A percentile compares a stretch with the other conserved stretches of the same genome.
These are phyloP conservation scores for Fusarium nodosum DNA, from an alignment of 2,329 filamentous ascomycete species.

Conservation along the genomic window DNA sequence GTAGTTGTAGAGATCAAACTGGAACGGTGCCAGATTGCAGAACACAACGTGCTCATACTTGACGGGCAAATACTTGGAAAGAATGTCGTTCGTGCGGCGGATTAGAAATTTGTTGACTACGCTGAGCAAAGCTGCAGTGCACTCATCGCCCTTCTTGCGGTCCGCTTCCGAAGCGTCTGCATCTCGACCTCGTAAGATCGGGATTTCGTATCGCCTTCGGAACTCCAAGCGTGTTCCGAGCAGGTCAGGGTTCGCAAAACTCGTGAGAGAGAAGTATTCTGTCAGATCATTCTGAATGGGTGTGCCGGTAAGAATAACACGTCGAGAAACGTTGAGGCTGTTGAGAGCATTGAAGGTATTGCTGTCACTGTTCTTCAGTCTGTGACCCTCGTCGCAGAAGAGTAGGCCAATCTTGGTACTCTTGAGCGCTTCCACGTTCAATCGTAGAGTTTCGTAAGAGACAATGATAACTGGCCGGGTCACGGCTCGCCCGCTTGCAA, in stretches of 20 bases:
- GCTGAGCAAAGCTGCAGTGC: conserved; percentile 81
- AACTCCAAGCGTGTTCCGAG: conserved; percentile 92
- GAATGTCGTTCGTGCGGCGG: conserved; percentile 94
- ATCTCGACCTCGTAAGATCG: conserved; percentile 91
- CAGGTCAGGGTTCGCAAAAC: conserved; percentile 94
- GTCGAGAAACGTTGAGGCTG: conserved; percentile 86
- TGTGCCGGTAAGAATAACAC: conserved; percentile 95
- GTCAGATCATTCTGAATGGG: conserved; percentile 99
- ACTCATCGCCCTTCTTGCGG: conserved; percentile 84
- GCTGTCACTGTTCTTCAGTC: conserved; percentile 95
- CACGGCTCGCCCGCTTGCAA: conserved; percentile 88
- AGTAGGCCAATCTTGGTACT: conserved; percentile 92
- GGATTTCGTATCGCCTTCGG: conserved; percentile 92
- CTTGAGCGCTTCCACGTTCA: conserved; percentile 91
- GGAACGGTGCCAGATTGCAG: conserved; percentile 93
- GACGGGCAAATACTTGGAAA: conserved; percentile 96
- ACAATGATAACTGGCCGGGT: conserved; percentile 96
- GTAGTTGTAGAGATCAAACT: conserved; percentile 93
- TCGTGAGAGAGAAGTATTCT: conserved; percentile 95
- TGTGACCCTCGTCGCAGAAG: conserved; percentile 96
- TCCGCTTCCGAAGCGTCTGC: conserved; percentile 89
- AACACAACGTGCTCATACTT: conserved; percentile 99
- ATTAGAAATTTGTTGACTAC: conserved; percentile 99
- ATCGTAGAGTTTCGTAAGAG: conserved; percentile 93
- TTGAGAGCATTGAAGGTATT: conserved; percentile 95